Base-by-base conservation (phyloP, 768 basidiomycete species). In the Candolleomyces aberdarensis region DNA sequence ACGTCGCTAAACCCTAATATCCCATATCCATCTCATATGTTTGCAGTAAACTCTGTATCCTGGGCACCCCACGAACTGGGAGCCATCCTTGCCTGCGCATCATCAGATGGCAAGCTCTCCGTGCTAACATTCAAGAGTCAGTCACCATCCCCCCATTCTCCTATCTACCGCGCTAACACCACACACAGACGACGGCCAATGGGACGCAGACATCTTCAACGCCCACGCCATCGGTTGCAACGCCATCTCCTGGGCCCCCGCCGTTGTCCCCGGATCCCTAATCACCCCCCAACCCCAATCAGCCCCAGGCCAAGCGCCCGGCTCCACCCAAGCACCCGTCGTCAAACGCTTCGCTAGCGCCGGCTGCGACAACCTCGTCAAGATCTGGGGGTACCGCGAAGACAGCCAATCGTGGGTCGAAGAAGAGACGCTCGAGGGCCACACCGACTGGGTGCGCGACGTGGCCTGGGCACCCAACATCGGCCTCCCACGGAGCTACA, bases 51-150 rank as follows among this genome's bases (percentile, higher is more conserved):
- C 77, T 96, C 96, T 0, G 90, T 98, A 20, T 93, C 94, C 0
- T 99, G 97, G 97, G 96, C 96, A n/a, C 95, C 97, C 2, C 95
- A 97, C 67, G 96, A 98, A 71, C 85, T 98, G 14, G 97, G 96
- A 39, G 94, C 97, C 0, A 96, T 98, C 63, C 82, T 98, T 44
- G 96, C 94, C 4, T 99, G 97, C 70, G 96, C 96, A 1, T 96
- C 93, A 20, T 96, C 94, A 1, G 97, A 99, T 73, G 96, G 96
- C 64, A 96, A 96, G 72, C 83, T 99, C 46, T 98, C 96, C 9
- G 95, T 99, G 41, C 79, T 99, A 58, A 91, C 91, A 7, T 98
- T 98, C 80, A 96, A 97, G 85, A 94, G 95, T 95, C 61, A 51
- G 85, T 80, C 2, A 41, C 36, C 17, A 56, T 10, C 43, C 20